Conservation (phyloP, 2,329 filamentous ascomycete species). For the Pseudogymnoascus sp. region DNA sequence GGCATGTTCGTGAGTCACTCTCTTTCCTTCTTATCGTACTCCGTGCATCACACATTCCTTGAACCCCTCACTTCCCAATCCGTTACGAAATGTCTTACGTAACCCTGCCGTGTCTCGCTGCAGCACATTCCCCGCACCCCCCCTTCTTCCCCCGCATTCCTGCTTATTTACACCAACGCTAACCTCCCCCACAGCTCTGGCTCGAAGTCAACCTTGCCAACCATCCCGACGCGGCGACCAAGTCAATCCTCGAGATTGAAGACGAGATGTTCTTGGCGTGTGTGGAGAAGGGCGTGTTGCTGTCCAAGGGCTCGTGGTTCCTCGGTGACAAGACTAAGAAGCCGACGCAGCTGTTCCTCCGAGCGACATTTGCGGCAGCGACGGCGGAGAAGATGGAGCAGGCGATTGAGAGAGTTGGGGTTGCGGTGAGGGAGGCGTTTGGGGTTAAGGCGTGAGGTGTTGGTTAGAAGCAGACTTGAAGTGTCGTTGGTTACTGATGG, state of each 20-base stretch:
- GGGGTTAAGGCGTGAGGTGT: slow-evolving; percentile 19
- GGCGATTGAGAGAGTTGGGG: slow-evolving; percentile 67
- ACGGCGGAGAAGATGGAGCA: slow-evolving; percentile 59
- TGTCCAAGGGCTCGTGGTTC: slow-evolving; percentile 88
- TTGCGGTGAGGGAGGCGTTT: slow-evolving; percentile 58
- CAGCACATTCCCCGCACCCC: neutral
- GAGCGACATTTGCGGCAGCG: slow-evolving; percentile 81
- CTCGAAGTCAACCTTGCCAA: slow-evolving; percentile 56
- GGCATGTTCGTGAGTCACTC: slow-evolving; percentile 84
- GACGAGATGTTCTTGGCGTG: slow-evolving; percentile 75
- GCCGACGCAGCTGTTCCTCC: slow-evolving; percentile 59
- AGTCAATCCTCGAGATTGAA: slow-evolving; percentile 60
- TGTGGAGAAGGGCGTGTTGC: slow-evolving; percentile 67
- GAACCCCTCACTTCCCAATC: neutral
- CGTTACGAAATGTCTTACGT: neutral
- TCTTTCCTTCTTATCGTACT: slow-evolving; percentile 5
- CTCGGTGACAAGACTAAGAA: slow-evolving; percentile 46
- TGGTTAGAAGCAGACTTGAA: neutral
- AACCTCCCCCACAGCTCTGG: slow-evolving; percentile 51
- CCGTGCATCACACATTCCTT: neutral
- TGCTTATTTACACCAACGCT: slow-evolving; percentile 1
- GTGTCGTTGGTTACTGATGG: neutral
- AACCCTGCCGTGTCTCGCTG: neutral
- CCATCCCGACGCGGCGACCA: slow-evolving; percentile 51
- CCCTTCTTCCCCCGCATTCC: neutral